Evolutionary conservation across 169 alveolate species (phyloP).

Genomic region (Cryptosporidium ubiquitum): DNA sequence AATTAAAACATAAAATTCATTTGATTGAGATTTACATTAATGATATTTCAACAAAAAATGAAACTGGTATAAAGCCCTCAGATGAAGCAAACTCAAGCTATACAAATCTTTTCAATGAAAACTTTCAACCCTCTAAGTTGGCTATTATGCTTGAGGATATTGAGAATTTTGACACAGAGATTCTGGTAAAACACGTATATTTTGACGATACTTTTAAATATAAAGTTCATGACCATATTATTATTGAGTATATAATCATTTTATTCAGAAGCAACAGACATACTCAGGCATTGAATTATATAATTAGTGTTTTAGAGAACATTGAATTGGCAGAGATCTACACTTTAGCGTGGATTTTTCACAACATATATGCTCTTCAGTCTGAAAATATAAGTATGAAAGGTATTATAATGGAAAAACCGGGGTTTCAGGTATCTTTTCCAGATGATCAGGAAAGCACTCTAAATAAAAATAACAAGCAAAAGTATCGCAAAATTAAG

Average conservation of each 20-base stretch:
- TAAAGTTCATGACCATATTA: slow-evolving; percentile 15
- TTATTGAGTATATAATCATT: slow-evolving; percentile 47
- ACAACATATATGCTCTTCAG: slow-evolving; percentile 25
- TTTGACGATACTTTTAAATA: neutral
- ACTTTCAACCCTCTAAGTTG: slow-evolving; percentile 24
- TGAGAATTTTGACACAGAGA: slow-evolving; percentile 17
- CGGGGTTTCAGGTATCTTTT: neutral
- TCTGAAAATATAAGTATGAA: neutral
- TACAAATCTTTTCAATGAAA: slow-evolving; percentile 3
- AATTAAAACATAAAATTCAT: slow-evolving; percentile 25
- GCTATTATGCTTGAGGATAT: slow-evolving; percentile 29
- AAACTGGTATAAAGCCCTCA: neutral
- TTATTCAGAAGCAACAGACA: slow-evolving; percentile 41
- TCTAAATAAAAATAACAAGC: neutral
- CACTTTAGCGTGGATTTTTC: slow-evolving; percentile 54
- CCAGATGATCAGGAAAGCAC: neutral
- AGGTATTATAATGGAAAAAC: neutral
- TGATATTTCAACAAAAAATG: neutral
- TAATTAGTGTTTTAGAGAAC: slow-evolving; percentile 5
- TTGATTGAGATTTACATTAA: slow-evolving; percentile 40
- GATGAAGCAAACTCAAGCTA: neutral
- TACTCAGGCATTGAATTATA: slow-evolving; percentile 20
- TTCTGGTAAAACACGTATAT: neutral
- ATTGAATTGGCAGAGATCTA: slow-evolving; percentile 58
- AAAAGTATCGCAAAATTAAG: neutral